These are phyloP conservation scores for Thinopyrum elongatum DNA, from an alignment of 176 grass and related monocot species.

Conservation along the genomic window DNA sequence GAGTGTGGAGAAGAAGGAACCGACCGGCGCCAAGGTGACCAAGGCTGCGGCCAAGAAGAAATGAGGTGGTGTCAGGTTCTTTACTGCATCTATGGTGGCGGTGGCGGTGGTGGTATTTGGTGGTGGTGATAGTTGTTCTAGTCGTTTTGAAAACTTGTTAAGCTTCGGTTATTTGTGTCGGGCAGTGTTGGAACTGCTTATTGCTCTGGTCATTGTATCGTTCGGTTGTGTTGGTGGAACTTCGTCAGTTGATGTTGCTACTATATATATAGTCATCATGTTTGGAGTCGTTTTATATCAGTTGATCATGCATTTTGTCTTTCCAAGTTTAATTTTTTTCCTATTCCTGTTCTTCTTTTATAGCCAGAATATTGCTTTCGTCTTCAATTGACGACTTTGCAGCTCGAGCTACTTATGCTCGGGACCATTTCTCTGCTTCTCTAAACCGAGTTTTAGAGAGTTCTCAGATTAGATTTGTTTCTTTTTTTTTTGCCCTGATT, in stretches of 20 bases:
- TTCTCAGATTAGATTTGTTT: too few relatives aligned
- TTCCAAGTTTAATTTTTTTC: too few relatives aligned
- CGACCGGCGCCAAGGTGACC: slow-evolving; percentile 66
- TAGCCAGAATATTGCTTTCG: too few relatives aligned
- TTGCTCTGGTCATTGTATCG: not conserved
- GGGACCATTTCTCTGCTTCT: too few relatives aligned
- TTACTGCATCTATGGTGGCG: not conserved
- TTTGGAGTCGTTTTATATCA: not conserved
- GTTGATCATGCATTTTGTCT: not conserved
- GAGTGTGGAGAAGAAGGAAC: slow-evolving; percentile 71
- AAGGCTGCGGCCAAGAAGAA: slow-evolving; percentile 83
- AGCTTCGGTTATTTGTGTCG: not conserved
- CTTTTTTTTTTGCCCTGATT: too few relatives aligned
- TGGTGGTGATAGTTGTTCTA: not conserved
- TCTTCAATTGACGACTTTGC: too few relatives aligned
- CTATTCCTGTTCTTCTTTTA: too few relatives aligned
- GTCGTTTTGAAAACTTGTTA: not conserved
- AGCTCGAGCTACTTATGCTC: too few relatives aligned
- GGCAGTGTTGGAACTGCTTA: not conserved
- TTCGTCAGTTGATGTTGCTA: not conserved
- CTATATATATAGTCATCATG: not conserved
- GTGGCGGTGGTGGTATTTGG: not conserved
- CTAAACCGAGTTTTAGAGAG: too few relatives aligned
- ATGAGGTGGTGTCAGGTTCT: slow-evolving; percentile 13
- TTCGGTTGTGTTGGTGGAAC: not conserved